A percentile compares a stretch with the other conserved stretches of the same genome.
Evolutionary conservation across 148 eudicot species (phyloP).

Genomic region (Chenopodium suecicum): DNA sequence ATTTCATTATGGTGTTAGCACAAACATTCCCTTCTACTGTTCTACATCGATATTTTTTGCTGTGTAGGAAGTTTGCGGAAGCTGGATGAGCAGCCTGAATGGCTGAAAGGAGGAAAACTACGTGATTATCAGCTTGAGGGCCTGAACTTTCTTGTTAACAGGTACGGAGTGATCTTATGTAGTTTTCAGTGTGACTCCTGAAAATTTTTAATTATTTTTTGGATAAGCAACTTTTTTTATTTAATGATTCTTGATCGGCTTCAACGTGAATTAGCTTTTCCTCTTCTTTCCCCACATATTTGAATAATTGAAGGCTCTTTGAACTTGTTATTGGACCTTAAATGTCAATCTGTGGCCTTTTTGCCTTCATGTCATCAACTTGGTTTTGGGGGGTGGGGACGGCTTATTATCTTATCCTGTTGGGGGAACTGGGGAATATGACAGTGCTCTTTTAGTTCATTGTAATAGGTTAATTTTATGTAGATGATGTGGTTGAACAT

Average conservation of each 20-base stretch:
- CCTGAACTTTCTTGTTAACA: conserved; percentile 92
- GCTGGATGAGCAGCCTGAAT: conserved; percentile 98
- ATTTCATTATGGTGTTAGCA: conserved; percentile 1
- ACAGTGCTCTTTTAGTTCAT: not conserved
- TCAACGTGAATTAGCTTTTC: not conserved
- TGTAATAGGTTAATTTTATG: no score
- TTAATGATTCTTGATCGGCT: not conserved
- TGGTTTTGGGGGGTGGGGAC: no score
- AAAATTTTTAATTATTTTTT: not conserved
- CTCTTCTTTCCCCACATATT: no score
- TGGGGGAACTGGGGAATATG: no score
- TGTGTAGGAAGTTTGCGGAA: conserved; percentile 83
- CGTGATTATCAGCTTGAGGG: conserved; percentile 99
- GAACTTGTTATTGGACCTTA: no score
- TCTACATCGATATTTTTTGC: conserved; percentile 18
- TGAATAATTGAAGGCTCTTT: no score
- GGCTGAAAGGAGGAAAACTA: conserved; percentile 94
- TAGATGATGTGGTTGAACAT: not conserved
- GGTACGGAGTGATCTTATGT: conserved; percentile 36
- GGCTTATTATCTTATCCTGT: no score
- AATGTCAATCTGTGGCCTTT: no score
- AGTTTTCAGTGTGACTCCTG: not conserved
- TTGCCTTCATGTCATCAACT: no score
- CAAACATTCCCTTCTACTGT: not conserved
- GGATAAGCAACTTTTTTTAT: not conserved